Conservation (phyloP, 768 basidiomycete genomes). For the Agrocybe pediades region DNA sequence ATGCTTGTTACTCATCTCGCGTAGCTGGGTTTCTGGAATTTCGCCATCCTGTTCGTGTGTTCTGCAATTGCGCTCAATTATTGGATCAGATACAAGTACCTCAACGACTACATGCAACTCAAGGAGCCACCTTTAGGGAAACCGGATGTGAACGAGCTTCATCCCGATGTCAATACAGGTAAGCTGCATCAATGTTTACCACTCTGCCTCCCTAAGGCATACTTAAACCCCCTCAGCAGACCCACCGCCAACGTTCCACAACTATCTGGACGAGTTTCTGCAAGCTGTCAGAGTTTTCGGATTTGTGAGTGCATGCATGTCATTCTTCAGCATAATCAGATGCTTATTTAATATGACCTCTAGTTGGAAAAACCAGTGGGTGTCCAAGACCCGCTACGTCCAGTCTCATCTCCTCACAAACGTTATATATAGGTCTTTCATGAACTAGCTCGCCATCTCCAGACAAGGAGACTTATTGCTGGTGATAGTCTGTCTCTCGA, state of each 20-base stretch:
- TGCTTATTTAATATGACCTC: slow-evolving; percentile 1
- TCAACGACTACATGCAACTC: slow-evolving; percentile 73
- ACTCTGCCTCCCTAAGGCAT: neutral
- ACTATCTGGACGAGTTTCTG: slow-evolving; percentile 96
- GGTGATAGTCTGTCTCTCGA: slow-evolving; percentile 93
- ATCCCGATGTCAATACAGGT: slow-evolving; percentile 87
- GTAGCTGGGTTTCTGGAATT: slow-evolving; percentile 90
- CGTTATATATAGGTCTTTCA: slow-evolving; percentile 91
- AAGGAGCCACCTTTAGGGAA: slow-evolving; percentile 84
- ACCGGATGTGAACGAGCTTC: slow-evolving; percentile 82
- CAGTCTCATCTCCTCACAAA: neutral
- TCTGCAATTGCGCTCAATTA: slow-evolving; percentile 74
- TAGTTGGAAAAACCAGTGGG: slow-evolving; percentile 89
- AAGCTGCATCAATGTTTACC: neutral
- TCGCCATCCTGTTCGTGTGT: slow-evolving; percentile 74
- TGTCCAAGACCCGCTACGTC: neutral
- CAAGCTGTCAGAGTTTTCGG: slow-evolving; percentile 97
- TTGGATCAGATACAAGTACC: slow-evolving; percentile 81
- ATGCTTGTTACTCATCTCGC: slow-evolving; percentile 1
- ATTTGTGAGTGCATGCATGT: slow-evolving; percentile 54
- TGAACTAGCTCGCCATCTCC: slow-evolving; percentile 93
- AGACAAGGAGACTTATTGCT: slow-evolving; percentile 93
- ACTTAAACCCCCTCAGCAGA: slow-evolving; percentile 32
- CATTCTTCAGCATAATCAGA: neutral
- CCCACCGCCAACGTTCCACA: slow-evolving; percentile 81